These are phyloP conservation scores for Gonapodya sp. DNA, from an alignment of 192 early-diverging fungal genomes.

Conservation along the genomic window DNA sequence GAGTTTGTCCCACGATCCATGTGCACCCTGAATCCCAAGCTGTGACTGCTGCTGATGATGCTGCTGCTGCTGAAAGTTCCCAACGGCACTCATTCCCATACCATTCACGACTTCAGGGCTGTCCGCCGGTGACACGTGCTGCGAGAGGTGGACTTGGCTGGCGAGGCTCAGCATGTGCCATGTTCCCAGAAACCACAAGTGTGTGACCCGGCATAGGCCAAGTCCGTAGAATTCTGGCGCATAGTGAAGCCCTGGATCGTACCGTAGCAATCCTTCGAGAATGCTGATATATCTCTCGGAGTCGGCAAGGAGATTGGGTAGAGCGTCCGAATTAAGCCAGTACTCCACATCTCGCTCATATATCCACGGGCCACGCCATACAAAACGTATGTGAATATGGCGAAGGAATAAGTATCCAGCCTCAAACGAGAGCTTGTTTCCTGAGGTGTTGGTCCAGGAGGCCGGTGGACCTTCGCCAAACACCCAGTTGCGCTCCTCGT, in stretches of 20 bases:
- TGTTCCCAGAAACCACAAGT: neutral
- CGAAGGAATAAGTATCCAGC: neutral
- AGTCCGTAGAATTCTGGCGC: neutral
- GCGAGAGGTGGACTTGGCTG: neutral
- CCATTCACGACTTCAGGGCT: neutral
- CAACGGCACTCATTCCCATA: neutral
- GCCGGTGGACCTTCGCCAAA: neutral
- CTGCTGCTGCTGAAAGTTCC: neutral
- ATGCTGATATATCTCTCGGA: neutral
- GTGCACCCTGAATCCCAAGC: neutral
- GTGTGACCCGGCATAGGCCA: neutral
- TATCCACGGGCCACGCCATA: neutral
- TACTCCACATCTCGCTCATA: constrained; percentile 1
- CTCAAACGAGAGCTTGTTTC: neutral
- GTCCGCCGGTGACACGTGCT: neutral
- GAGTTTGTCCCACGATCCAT: neutral
- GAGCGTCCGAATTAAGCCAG: neutral
- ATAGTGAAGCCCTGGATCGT: neutral
- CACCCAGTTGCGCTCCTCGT: neutral
- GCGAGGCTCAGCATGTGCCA: neutral
- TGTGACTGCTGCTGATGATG: neutral
- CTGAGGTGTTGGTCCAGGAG: neutral
- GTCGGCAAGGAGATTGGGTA: neutral
- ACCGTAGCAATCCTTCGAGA: neutral
- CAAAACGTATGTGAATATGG: neutral